These are phyloP conservation scores for Vigna radiata DNA, from an alignment of 306 rosid species.

Conservation along the genomic window DNA sequence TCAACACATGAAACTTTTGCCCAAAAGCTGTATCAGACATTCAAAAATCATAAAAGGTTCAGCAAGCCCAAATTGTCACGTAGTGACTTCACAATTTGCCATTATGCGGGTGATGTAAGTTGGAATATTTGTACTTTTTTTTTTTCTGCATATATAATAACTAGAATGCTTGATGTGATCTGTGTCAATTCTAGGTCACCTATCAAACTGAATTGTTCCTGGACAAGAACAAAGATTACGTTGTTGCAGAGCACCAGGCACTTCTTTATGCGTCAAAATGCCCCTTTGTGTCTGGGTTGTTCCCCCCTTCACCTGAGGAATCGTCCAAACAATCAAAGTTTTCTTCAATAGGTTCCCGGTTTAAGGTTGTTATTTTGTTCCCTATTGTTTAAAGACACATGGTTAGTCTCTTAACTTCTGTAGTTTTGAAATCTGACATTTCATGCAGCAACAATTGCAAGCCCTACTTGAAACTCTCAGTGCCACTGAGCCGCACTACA, in stretches of 20 bases:
- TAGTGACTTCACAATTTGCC: conserved; percentile 96
- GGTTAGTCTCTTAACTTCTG: conserved; percentile 34
- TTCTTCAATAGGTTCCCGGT: conserved; percentile 98
- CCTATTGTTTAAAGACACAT: not conserved
- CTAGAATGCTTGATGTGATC: conserved; percentile 32
- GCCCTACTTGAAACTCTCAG: conserved; percentile 94
- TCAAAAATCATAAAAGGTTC: conserved; percentile 91
- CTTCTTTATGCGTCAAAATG: conserved; percentile 86
- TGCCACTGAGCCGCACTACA: conserved; percentile 94
- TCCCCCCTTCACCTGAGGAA: conserved; percentile 80
- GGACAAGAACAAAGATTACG: conserved; percentile 99
- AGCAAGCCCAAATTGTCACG: conserved; percentile 90
- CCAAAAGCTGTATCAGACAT: conserved; percentile 95
- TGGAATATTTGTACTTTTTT: conserved; percentile 25
- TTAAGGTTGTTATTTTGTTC: conserved; percentile 69
- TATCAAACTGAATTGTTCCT: conserved; percentile 97
- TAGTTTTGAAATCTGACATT: conserved; percentile 44
- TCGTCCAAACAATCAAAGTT: conserved; percentile 93
- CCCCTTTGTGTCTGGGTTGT: conserved; percentile 80
- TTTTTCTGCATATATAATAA: conserved; percentile 3
- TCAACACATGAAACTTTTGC: conserved; percentile 98
- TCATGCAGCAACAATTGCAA: conserved; percentile 95
- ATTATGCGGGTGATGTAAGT: conserved; percentile 99
- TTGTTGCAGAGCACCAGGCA: conserved; percentile 97
- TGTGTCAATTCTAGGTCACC: conserved; percentile 74